These are phyloP conservation scores for Saccharomyces uvarum DNA, from an alignment of 1,139 yeast genomes.

Conservation along the genomic window DNA sequence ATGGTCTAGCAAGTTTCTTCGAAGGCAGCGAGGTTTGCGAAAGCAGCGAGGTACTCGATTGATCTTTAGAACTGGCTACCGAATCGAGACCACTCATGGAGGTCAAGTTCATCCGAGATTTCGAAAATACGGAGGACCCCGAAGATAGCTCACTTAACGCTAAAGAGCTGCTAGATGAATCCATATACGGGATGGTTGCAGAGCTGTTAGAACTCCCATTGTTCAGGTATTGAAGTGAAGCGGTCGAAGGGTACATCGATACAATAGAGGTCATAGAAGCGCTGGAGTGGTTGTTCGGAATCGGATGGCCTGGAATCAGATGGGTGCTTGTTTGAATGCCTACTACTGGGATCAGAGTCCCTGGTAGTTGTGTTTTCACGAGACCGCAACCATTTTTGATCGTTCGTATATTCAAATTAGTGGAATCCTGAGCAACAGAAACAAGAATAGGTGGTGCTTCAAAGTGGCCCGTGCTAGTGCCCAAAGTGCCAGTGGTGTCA, in stretches of 20 bases:
- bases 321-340: neutral
- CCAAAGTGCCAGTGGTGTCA: neutral
- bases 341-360: neutral
- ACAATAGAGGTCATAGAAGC: neutral
- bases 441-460: neutral
- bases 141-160: neutral
- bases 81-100: neutral
- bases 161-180: neutral
- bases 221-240: neutral
- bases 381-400: neutral
- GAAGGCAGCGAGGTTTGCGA: conserved; percentile 4
- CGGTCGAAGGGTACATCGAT: neutral
- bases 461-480: neutral
- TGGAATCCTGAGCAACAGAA: neutral
- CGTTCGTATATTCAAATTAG: neutral
- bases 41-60: neutral
- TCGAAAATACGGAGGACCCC: neutral
- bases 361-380: neutral
- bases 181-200: neutral
- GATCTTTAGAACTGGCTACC: neutral
- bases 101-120: neutral
- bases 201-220: neutral
- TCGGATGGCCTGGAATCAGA: neutral
- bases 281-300: neutral
- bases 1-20: conserved; percentile 8